Percentiles rank a stretch among this genome's conserved stretches.
These are phyloP conservation scores for Limonium bicolor DNA, from an alignment of 148 eudicot species.

Conservation along the genomic window DNA sequence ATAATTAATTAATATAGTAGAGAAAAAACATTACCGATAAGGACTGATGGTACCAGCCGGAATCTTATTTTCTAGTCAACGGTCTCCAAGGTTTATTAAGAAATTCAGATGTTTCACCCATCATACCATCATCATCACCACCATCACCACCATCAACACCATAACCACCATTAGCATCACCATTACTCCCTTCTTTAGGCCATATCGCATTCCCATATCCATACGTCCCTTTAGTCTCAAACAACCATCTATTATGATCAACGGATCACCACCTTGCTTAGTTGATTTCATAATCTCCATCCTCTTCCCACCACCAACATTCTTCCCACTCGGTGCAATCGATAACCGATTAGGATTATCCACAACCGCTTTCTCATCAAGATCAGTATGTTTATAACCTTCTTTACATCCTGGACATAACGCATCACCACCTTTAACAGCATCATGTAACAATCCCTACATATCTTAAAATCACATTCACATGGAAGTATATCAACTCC, in stretches of 20 bases:
- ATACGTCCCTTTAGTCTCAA: slow-evolving; percentile 92
- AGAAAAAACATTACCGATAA: slow-evolving; percentile 41
- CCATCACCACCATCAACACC: slow-evolving; percentile 24
- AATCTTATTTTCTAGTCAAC: slow-evolving; percentile 77
- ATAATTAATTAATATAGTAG: neutral
- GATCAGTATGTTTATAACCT: slow-evolving; percentile 56
- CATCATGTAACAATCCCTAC: slow-evolving; percentile 78
- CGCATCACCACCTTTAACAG: slow-evolving; percentile 71
- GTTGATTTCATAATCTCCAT: slow-evolving; percentile 74
- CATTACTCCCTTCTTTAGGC: slow-evolving; percentile 62
- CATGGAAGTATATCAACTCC: slow-evolving; percentile 87
- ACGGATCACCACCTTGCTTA: slow-evolving; percentile 41
- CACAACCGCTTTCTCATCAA: slow-evolving; percentile 44
- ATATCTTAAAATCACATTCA: slow-evolving; percentile 93
- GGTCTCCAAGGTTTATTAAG: slow-evolving; percentile 93
- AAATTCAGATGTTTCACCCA: slow-evolving; percentile 37
- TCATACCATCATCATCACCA: slow-evolving; percentile 14
- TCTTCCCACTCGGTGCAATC: slow-evolving; percentile 30
- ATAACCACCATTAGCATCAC: slow-evolving; percentile 29
- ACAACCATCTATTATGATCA: slow-evolving; percentile 91
- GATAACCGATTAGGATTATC: slow-evolving; percentile 23
- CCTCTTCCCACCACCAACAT: slow-evolving; percentile 62
- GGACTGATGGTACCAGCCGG: slow-evolving; percentile 84
- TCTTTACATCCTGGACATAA: slow-evolving; percentile 94
- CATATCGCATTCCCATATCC: slow-evolving; percentile 97